Evolutionary conservation across 2,329 filamentous ascomycete genomes (phyloP), one percentile per base, ranked within the genome.

Genomic region (Hymenoscyphus linearis): DNA sequence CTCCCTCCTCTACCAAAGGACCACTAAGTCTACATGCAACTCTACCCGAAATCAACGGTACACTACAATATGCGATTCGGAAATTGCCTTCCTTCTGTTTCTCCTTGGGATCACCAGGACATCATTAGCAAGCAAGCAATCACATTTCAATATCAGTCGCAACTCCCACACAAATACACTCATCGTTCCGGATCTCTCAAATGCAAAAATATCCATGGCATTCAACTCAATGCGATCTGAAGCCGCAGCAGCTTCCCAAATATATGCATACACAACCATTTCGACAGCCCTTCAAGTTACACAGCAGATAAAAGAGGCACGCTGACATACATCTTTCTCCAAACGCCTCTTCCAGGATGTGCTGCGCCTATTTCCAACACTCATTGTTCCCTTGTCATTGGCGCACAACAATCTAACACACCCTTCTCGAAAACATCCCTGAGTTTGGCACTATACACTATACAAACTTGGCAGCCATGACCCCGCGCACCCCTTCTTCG

Each of bases 1-100:
- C 82, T 87, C 59, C 85, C 85, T 74, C 82, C 84, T 75, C 81
- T 87, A 65, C 85, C 85, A 73, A 86, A 85, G 77, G 79, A 81
- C 16, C 31, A 9, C 50, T 13, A 56, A n/a, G 22, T 47, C 40
- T 22, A 31, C 44, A 25, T 25, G 52, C 44, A 54, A 35, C n/a
- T 37, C 26, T 47, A 36, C 25, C 47, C n/a, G 22, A 37, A 44
- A 26, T n/a, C 22, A 57, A 61, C 52, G 60, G 57, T 57, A 34
- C 36, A 50, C 22, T 7, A n/a, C 52, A 34, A 26, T n/a, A n/a
- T 55, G 52, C 52, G 52, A 55, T 44, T 62, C 52, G 44, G 40
- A 47, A 57, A 54, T 57, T 52, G 35, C 27, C 18, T 27, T 37
- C 35, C 34, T 50, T 60, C 52, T 40, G 14, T 58, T 34, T 59